A percentile compares a stretch with the other conserved stretches of the same genome.
Conservation (phyloP, 805 yeast species). For the Candida jianshihensis region DNA sequence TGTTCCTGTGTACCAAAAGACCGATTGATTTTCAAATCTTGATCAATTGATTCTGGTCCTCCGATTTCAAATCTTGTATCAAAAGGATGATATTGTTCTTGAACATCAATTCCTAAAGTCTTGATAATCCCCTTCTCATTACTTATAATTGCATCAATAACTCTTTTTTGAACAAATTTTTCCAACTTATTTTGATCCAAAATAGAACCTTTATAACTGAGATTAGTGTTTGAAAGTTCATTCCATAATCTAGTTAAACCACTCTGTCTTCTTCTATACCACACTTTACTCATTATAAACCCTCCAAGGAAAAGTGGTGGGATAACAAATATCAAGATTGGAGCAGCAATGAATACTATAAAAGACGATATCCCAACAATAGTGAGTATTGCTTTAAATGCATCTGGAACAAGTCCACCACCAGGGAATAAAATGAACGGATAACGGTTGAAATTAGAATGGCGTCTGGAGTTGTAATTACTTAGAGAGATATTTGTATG, state of each 20-base stretch:
- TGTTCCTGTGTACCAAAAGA: conserved; percentile 8
- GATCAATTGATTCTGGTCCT: conserved; percentile 14
- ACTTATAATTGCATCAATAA: conserved; percentile 12
- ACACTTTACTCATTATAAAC: conserved; percentile 7
- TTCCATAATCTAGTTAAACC: conserved; percentile 14
- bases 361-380: conserved; percentile 11
- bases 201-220: conserved; percentile 12
- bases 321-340: conserved; percentile 16
- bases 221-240: conserved; percentile 7
- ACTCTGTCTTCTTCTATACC: conserved; percentile 5
- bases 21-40: conserved; percentile 9
- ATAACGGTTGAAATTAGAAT: too few relatives aligned
- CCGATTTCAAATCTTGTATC: conserved; percentile 9
- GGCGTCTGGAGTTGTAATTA: too few relatives aligned
- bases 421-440: too few relatives aligned
- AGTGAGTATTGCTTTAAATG: conserved; percentile 3
- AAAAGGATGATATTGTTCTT: conserved; percentile 5
- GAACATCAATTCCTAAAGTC: conserved; percentile 1
- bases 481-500: neutral
- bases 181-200: conserved; percentile 9
- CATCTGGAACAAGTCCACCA: conserved; percentile 11
- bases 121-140: conserved; percentile 13
- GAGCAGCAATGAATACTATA: conserved; percentile 13
- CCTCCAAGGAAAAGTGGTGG: conserved; percentile 21
- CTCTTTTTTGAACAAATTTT: conserved; percentile 9